Percentiles rank a stretch among this genome's conserved stretches.
phyloP scores from a whole-genome alignment of 2,329 filamentous ascomycete species.

The Fusarium mundagurra region DNA sequence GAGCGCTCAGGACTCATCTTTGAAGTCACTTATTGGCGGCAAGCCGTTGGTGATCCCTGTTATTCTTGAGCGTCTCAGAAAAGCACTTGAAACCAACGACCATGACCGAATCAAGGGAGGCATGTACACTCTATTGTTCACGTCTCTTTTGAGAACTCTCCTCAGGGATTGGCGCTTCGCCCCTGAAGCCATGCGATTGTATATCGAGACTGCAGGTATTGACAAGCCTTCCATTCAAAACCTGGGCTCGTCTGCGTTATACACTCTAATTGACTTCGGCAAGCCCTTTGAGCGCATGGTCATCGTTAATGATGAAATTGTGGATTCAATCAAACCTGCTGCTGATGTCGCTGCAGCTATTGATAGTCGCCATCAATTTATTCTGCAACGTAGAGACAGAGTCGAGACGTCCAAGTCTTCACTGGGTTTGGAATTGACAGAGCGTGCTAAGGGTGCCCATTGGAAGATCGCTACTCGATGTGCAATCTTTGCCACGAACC shows the following conservation, averaged over 20 bases:
- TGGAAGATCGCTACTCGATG: slow-evolving; percentile 97
- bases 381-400: slow-evolving; percentile 76
- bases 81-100: slow-evolving; percentile 81
- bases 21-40: slow-evolving; percentile 90
- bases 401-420: slow-evolving; percentile 87
- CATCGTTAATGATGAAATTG: slow-evolving; percentile 75
- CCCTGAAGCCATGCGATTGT: slow-evolving; percentile 86
- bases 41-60: slow-evolving; percentile 89
- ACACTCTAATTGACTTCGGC: slow-evolving; percentile 90
- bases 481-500: slow-evolving; percentile 87
- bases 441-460: slow-evolving; percentile 80
- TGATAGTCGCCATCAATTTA: slow-evolving; percentile 70
- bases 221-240: slow-evolving; percentile 96
- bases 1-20: slow-evolving; percentile 88
- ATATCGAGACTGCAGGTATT: slow-evolving; percentile 87
- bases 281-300: slow-evolving; percentile 88
- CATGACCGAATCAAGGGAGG: slow-evolving; percentile 94
- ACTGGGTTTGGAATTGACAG: slow-evolving; percentile 83
- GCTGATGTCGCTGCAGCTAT: slow-evolving; percentile 72
- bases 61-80: slow-evolving; percentile 81
- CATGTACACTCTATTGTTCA: slow-evolving; percentile 89
- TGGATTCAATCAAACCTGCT: slow-evolving; percentile 76
- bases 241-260: slow-evolving; percentile 82
- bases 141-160: slow-evolving; percentile 86
- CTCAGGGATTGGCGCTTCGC: slow-evolving; percentile 95